Evolutionary conservation across 2,329 filamentous ascomycete species (phyloP).

Genomic region (Alternaria panax): DNA sequence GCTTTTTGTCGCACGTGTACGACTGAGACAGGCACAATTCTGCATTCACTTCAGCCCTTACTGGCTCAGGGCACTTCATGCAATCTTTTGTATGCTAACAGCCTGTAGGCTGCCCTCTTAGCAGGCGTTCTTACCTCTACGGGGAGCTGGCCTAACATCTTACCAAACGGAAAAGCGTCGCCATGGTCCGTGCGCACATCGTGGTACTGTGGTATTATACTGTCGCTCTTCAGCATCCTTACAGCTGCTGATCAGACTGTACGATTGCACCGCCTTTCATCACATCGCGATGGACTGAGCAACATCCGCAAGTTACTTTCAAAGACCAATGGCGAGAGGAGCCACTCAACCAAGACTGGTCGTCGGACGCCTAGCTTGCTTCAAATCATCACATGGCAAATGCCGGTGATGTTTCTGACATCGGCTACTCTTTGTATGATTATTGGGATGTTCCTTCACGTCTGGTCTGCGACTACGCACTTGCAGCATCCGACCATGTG

Average conservation of each 20-base stretch:
- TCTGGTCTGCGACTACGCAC: slow-evolving; percentile 46
- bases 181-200: slow-evolving; percentile 54
- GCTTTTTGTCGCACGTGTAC: background rate
- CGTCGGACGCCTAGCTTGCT: slow-evolving; percentile 32
- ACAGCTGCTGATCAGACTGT: slow-evolving; percentile 55
- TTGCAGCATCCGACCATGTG: slow-evolving; percentile 34
- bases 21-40: background rate
- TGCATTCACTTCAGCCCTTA: too few species aligned
- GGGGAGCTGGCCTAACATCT: slow-evolving; percentile 54
- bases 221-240: slow-evolving; percentile 61
- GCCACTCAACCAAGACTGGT: slow-evolving; percentile 27
- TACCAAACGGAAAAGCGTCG: slow-evolving; percentile 46
- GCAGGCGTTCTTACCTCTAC: slow-evolving; percentile 54
- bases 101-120: slow-evolving; percentile 46
- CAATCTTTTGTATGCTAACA: slow-evolving; percentile 1
- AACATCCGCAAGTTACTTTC: slow-evolving; percentile 49
- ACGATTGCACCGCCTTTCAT: slow-evolving; percentile 53
- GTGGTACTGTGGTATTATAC: slow-evolving; percentile 56
- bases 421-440: slow-evolving; percentile 49
- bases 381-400: slow-evolving; percentile 50
- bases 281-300: slow-evolving; percentile 49
- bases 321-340: slow-evolving; percentile 32
- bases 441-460: slow-evolving; percentile 49
- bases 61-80: background rate
- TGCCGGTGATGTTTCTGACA: slow-evolving; percentile 49